Evolutionary conservation across 2,329 filamentous ascomycete genomes (phyloP), one percentile per base, ranked within the genome.

Genomic region (Aspergillus eucalypticola): DNA sequence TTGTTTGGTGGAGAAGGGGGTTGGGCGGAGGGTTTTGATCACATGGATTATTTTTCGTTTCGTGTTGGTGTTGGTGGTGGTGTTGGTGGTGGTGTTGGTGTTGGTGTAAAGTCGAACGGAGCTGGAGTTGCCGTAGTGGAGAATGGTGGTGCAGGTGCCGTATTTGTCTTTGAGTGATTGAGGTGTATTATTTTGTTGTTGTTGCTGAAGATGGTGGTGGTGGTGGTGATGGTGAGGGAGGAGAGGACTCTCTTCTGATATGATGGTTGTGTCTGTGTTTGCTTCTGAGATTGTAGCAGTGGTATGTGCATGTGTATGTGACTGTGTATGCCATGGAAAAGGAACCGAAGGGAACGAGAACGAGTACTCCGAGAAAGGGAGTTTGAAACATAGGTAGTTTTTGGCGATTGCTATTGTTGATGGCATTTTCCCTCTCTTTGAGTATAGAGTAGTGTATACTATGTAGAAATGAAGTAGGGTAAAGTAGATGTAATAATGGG

Each of bases 1-100:
- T 11, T 46, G 23, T 57, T 27, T 29, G 15, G 10, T 5, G 60
- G 62, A 29, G 54, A 58, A 29, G 32, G 58, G 8, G 32, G 56
- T 23, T 39, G 66, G 65, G 21, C 69, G 64, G 51, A 73, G 73
- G 13, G 73, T 62, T 46, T 74, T 74, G 59, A 74, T 52, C 2
- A 70, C 71, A 27, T 68, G 48, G 1, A 69, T 56, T 13, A 0
- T 49, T n/a, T 17, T 15, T 3, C 7, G 0, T 25, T 63, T 67
- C 8, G 51, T 59, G 7, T 1, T 53, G 25, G 32, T 7, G 35
- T 23, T 3, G 10, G 23, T 4, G 51, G 8, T 3, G 49, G 41
- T 42, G 35, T 23, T 3, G 10, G 23, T 4, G 51, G 8, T 3
- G 49, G 41, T 42, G 51, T 5, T 3, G 49, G 41, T 42, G 27